phyloP scores from a whole-genome alignment of 129 eudicot genomes.

The sunflower (Helianthus annuus) region DNA sequence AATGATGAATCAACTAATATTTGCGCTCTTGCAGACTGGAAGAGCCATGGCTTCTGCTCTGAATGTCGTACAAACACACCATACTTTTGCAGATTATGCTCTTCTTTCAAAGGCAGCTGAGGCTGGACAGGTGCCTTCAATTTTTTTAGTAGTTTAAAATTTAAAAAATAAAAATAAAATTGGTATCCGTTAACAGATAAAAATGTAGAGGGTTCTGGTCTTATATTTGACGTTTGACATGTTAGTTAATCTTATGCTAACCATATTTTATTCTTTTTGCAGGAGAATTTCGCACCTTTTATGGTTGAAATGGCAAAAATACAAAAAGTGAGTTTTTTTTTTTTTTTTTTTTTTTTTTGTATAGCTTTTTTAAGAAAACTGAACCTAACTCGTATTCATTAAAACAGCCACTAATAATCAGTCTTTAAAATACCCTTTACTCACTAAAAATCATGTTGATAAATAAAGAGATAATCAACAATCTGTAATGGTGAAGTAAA shows the following conservation, averaged over 20 bases:
- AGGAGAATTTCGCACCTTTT: slow-evolving; percentile 77
- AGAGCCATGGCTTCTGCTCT: slow-evolving; percentile 70
- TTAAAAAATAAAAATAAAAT: neutral
- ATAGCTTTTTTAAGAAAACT: neutral
- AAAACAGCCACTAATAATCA: too few relatives aligned
- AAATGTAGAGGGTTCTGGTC: too few relatives aligned
- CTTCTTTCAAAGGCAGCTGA: slow-evolving; percentile 70
- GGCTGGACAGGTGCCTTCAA: slow-evolving; percentile 53
- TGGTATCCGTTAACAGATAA: neutral
- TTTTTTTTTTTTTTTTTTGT: neutral
- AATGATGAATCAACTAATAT: neutral
- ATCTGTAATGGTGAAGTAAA: slow-evolving; percentile 2
- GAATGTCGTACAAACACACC: slow-evolving; percentile 80
- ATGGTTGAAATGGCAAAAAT: slow-evolving; percentile 85
- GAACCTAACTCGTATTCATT: neutral
- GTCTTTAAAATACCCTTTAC: neutral
- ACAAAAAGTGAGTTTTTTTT: slow-evolving; percentile 53
- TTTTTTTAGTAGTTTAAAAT: neutral
- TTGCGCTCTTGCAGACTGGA: slow-evolving; percentile 57
- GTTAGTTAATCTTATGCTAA: neutral
- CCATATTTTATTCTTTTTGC: slow-evolving; percentile 32
- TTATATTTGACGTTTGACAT: too few relatives aligned
- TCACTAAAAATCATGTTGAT: neutral
- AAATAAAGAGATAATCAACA: neutral
- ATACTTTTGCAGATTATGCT: slow-evolving; percentile 76